Percentiles rank a stretch among this genome's conserved stretches.
These are phyloP conservation scores for Sutorius australiensis DNA, from an alignment of 768 basidiomycete genomes.

Conservation along the genomic window DNA sequence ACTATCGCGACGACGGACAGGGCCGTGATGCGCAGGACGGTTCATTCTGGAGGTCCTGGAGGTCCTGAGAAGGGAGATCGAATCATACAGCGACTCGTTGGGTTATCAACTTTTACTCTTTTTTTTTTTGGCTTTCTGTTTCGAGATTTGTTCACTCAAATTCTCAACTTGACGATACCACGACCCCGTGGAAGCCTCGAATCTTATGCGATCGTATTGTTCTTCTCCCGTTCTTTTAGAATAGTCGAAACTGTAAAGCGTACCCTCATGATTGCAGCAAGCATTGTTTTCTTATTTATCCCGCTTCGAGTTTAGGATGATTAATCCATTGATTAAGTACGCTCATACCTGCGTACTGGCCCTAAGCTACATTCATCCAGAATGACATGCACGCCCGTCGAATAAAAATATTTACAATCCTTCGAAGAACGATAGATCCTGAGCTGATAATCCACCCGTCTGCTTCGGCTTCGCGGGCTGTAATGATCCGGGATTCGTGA, in stretches of 20 bases:
- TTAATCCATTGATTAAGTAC: background rate
- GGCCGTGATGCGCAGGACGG: constrained; percentile 1
- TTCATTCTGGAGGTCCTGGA: constrained; percentile 14
- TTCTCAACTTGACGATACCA: constrained; percentile 5
- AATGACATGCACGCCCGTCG: background rate
- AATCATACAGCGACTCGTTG: background rate
- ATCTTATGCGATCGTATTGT: background rate
- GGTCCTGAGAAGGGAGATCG: constrained; percentile 3
- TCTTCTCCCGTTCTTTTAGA: background rate
- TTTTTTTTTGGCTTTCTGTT: background rate
- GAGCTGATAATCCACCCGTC: constrained; percentile 67
- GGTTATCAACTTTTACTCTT: background rate
- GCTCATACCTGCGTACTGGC: background rate
- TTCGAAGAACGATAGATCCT: constrained; percentile 87
- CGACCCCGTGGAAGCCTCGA: background rate
- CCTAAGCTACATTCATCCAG: background rate
- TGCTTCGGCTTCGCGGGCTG: constrained; percentile 19
- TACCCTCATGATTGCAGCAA: background rate
- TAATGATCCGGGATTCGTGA: constrained; percentile 7
- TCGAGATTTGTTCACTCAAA: background rate
- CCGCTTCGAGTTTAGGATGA: background rate
- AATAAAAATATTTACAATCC: constrained; percentile 42
- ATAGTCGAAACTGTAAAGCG: background rate
- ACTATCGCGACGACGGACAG: constrained; percentile 3
- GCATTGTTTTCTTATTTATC: background rate